phyloP scores from a whole-genome alignment of 225 moss, liverwort and hornwort genomes.

The Neckera pumila region DNA sequence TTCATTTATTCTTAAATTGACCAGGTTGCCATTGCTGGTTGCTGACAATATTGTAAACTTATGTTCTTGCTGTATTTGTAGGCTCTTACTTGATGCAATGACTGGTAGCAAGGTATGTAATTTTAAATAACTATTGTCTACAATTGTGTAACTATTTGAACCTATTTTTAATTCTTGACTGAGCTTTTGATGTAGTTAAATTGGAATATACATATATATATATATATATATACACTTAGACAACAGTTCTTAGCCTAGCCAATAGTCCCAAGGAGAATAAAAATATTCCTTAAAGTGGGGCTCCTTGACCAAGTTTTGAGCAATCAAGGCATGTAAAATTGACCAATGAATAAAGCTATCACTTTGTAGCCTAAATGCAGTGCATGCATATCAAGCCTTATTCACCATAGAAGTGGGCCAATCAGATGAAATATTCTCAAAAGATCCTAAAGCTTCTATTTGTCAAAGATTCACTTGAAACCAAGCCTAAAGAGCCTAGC shows the following conservation, averaged over 20 bases:
- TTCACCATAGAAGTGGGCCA: neutral
- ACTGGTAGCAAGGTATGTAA: too few species aligned
- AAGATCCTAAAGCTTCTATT: neutral
- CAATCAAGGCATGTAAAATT: rapidly evolving
- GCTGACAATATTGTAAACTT: neutral
- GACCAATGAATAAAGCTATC: neutral
- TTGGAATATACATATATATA: too few species aligned
- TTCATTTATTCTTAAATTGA: too few species aligned
- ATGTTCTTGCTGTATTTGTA: neutral
- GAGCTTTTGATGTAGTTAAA: too few species aligned
- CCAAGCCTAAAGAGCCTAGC: neutral
- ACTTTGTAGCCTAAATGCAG: neutral
- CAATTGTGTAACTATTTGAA: too few species aligned
- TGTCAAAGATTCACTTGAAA: neutral
- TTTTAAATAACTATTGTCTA: too few species aligned
- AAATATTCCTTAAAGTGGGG: neutral
- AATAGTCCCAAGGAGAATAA: rapidly evolving
- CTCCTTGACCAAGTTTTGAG: rapidly evolving
- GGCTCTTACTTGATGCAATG: too few species aligned
- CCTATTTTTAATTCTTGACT: too few species aligned
- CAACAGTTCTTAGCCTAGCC: neutral
- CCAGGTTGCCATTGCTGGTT: neutral
- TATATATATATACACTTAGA: too few species aligned
- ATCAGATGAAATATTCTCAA: rapidly evolving
- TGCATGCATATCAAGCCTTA: neutral